phyloP scores from a whole-genome alignment of 768 basidiomycete genomes.

The Lactarius sanguifluus region DNA sequence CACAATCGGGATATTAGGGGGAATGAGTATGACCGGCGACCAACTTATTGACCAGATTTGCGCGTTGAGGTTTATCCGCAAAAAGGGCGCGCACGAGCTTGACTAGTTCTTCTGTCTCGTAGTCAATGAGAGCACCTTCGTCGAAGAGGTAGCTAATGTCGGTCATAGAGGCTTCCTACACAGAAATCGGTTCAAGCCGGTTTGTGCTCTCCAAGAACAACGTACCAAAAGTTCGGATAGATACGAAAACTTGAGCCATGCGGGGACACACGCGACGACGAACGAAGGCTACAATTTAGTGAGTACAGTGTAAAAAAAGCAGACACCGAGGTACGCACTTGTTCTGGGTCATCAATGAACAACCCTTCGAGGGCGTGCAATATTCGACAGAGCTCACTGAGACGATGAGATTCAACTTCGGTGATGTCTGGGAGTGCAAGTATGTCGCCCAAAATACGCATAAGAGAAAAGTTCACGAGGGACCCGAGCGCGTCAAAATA shows the following conservation, averaged over 20 bases:
- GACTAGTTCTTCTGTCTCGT: conserved; percentile 78
- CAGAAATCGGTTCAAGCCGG: conserved; percentile 4
- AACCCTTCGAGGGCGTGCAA: conserved; percentile 77
- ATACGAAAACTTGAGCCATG: conserved; percentile 95
- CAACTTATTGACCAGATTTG: conserved; percentile 77
- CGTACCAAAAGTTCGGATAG: conserved; percentile 86
- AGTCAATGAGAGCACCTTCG: conserved; percentile 87
- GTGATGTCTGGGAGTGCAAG: conserved; percentile 83
- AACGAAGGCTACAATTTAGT: conserved; percentile 55
- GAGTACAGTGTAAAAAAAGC: conserved; percentile 8
- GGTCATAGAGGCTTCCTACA: conserved; percentile 85
- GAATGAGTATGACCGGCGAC: conserved; percentile 54
- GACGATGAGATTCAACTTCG: conserved; percentile 77
- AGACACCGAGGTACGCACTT: conserved; percentile 42
- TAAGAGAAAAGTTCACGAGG: conserved; percentile 66
- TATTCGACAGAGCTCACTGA: conserved; percentile 81
- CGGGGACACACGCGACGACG: conserved; percentile 82
- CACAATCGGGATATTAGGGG: conserved; percentile 7
- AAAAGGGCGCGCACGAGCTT: conserved; percentile 84
- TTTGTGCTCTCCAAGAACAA: conserved; percentile 28
- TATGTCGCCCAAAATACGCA: conserved; percentile 67
- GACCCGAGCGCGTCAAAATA: conserved; percentile 72
- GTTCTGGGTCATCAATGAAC: conserved; percentile 64
- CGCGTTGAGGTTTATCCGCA: conserved; percentile 79
- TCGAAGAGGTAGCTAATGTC: conserved; percentile 93